Base-by-base conservation (phyloP, 805 yeast species). In the Maudiozyma serrabonitensis region DNA sequence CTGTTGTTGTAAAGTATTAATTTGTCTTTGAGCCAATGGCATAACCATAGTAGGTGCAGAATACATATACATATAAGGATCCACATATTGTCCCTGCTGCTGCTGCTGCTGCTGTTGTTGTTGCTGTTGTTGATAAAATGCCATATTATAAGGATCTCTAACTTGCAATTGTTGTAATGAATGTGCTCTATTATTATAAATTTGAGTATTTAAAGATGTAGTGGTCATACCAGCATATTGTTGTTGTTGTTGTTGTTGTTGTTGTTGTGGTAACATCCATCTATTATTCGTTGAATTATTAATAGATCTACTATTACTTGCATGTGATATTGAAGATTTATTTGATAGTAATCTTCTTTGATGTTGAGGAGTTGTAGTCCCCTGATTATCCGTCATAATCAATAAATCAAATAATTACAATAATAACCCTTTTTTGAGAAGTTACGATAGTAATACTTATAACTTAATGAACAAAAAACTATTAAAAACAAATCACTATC, bases 281-380 rank as follows among this genome's bases (percentile, higher is more conserved):
- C 35, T 37, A 21, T 45, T 45, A 15, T 35, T 28, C 3, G 32
- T 35, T 15, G 38, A 35, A 35, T 35, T 35, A 35, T 35, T 35
- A n/a, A 35, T n/a, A 11, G 32, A n/a, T 6, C 43, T 11, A 43
- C 3, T 43, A 19, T 34, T 35, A 19, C 15, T 21, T 13, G 35
- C 23, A 39, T 34, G 31, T 2, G 13, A 15, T 7, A 46, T 41
- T 3, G 49, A 46, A 6, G 49, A 46, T 37, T 46, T 46, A 13
- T 46, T 46, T 4, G 49, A 46, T 6, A 46, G 16, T 15, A 23
- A 25, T 41, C 49, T 41, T 16, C 46, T 35, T 11, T 41, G 45
- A 18, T 35, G 15, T 6, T 41, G 45, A 8, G 42, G 15, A 13
- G 8, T 26, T 7, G 42, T 13, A 18, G 2, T 38, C 16, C 13